These are phyloP conservation scores for Rosa rugosa DNA, from an alignment of 306 rosid species.

Conservation along the genomic window DNA sequence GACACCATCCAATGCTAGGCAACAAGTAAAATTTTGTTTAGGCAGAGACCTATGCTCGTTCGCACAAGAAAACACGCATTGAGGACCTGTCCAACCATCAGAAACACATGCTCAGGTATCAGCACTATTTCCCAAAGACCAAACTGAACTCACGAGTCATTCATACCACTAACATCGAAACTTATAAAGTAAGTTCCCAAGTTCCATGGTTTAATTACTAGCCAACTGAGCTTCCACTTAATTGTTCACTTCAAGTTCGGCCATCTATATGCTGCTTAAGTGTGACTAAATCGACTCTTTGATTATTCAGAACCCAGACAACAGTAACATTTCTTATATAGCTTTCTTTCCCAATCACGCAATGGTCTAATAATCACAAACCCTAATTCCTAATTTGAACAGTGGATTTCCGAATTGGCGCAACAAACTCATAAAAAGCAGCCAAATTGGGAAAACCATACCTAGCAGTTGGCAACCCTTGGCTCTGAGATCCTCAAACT, in stretches of 20 bases:
- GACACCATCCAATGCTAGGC: slow-evolving; percentile 93
- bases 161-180: no score
- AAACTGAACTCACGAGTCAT: neutral
- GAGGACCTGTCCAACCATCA: slow-evolving; percentile 65
- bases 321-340: neutral
- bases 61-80: slow-evolving; percentile 79
- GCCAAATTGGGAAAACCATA: slow-evolving; percentile 11
- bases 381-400: neutral
- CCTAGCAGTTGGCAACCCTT: slow-evolving; percentile 87
- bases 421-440: neutral
- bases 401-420: neutral
- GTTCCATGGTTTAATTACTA: no score
- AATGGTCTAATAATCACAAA: neutral
- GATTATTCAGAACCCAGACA: neutral
- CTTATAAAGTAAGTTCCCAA: no score
- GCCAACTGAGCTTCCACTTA: no score
- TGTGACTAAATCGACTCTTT: neutral
- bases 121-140: slow-evolving; percentile 5
- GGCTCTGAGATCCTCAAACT: slow-evolving; percentile 70
- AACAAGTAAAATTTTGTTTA: slow-evolving; percentile 76
- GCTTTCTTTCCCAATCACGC: neutral
- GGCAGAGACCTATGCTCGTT: slow-evolving; percentile 66
- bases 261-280: neutral
- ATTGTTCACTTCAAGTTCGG: no score
- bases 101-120: slow-evolving; percentile 23